Conservation (phyloP, 2,329 filamentous ascomycete species). For the Davidsoniella eucalypti region DNA sequence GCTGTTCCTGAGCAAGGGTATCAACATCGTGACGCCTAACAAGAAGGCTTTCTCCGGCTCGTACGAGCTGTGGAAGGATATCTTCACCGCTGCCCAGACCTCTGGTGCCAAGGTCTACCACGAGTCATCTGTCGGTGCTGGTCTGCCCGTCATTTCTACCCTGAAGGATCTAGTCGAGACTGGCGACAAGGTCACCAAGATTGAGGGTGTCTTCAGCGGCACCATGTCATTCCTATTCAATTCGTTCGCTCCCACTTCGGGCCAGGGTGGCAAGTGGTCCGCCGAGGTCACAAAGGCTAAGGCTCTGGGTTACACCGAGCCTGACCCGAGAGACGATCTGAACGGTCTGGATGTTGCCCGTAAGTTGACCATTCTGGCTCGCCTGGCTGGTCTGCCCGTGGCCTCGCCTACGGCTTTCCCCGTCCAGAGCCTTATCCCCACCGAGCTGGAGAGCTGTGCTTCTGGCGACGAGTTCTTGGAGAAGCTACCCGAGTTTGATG, state of each 20-base stretch:
- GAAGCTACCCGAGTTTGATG: conserved; percentile 65
- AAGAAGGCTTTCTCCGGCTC: conserved; percentile 92
- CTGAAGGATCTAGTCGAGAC: conserved; percentile 89
- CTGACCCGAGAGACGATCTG: conserved; percentile 70
- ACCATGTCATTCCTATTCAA: conserved; percentile 99
- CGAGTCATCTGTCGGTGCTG: conserved; percentile 86
- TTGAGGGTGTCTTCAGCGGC: conserved; percentile 94
- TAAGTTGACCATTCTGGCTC: conserved; percentile 86
- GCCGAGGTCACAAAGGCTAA: conserved; percentile 86
- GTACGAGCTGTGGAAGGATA: conserved; percentile 69
- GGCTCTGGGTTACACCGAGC: conserved; percentile 81
- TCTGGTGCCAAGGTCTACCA: conserved; percentile 78
- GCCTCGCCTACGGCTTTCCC: conserved; percentile 79
- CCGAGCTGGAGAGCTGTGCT: conserved; percentile 59
- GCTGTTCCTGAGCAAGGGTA: conserved; percentile 58
- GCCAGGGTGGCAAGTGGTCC: conserved; percentile 66
- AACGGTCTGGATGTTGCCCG: conserved; percentile 86
- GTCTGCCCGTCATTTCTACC: conserved; percentile 83
- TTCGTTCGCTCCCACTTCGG: conserved; percentile 72
- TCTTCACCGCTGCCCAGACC: conserved; percentile 56
- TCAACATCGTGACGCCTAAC: conserved; percentile 91
- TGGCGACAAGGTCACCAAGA: conserved; percentile 76
- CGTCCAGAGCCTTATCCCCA: conserved; percentile 83
- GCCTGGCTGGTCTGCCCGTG: conserved; percentile 66
- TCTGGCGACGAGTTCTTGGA: conserved; percentile 77